These are phyloP conservation scores for Daedaleopsis nitida DNA, from an alignment of 768 basidiomycete species.

Conservation along the genomic window DNA sequence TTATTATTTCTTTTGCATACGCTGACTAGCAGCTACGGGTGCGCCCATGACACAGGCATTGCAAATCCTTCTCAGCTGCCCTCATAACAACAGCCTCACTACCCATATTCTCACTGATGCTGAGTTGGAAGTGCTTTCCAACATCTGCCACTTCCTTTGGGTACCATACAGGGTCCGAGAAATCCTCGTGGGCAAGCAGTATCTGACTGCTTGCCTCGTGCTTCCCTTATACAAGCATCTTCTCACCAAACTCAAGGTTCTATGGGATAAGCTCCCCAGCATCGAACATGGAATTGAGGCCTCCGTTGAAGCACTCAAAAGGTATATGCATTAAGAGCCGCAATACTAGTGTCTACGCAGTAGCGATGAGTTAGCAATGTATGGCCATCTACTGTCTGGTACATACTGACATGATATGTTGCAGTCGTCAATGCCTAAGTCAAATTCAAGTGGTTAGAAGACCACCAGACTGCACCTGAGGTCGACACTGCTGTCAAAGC, in stretches of 20 bases:
- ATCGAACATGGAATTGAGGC: conserved; percentile 5
- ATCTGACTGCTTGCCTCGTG: conserved; percentile 21
- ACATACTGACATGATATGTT: no score
- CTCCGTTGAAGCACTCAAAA: conserved; percentile 8
- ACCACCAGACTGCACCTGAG: no score
- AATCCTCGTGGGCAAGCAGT: conserved; percentile 31
- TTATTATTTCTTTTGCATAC: conserved; percentile 8
- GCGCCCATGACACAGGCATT: conserved; percentile 14
- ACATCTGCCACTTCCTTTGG: conserved; percentile 27
- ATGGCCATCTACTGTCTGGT: no score
- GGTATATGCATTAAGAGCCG: conserved; percentile 1
- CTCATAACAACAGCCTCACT: no score
- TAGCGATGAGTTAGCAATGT: conserved; percentile 13
- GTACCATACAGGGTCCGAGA: conserved; percentile 30
- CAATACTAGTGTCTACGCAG: conserved; percentile 2
- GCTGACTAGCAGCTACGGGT: neutral
- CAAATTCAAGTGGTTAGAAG: no score
- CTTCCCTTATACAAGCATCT: conserved; percentile 12
- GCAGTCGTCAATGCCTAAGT: no score
- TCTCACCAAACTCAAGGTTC: neutral
- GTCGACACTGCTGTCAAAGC: no score
- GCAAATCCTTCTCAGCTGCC: no score
- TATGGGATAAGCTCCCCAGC: neutral
- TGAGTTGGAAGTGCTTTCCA: conserved; percentile 17
- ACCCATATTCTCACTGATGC: conserved; percentile 8